phyloP scores from a whole-genome alignment of 2,329 filamentous ascomycete genomes.

The Aspergillus glaucus region DNA sequence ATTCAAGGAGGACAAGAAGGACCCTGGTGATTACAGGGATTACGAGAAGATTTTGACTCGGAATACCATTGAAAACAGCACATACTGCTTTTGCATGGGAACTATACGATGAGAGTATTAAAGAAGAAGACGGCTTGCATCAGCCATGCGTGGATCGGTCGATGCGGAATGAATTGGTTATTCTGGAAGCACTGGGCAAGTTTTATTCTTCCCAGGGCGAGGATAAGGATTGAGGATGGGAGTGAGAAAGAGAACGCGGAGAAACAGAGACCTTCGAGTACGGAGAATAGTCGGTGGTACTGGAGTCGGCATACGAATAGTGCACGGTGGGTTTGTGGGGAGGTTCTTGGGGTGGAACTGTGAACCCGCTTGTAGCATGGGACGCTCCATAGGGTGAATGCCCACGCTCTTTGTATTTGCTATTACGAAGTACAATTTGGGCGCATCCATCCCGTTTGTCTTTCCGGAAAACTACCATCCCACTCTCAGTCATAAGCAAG shows the following conservation, averaged over 20 bases:
- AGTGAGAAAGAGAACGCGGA: neutral
- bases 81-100: constrained; percentile 43
- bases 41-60: constrained; percentile 2
- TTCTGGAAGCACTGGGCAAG: constrained; percentile 52
- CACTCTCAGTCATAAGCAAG: no score
- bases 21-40: neutral
- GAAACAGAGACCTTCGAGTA: constrained; percentile 6
- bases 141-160: constrained; percentile 48
- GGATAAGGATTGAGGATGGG: neutral
- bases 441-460: no score
- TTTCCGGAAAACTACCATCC: no score
- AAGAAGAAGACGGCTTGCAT: constrained; percentile 4
- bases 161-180: constrained; percentile 54
- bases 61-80: constrained; percentile 39
- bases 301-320: constrained; percentile 39
- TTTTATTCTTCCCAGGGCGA: constrained; percentile 8
- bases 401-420: no score
- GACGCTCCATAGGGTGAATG: no score
- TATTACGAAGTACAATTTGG: no score
- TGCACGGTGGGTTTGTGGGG: constrained; percentile 39
- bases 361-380: no score
- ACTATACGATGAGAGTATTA: constrained; percentile 30
- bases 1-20: no score
- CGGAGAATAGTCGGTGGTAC: constrained; percentile 22
- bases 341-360: constrained; percentile 24